Evolutionary conservation across 768 basidiomycete species (phyloP).

Genomic region (Mycena polygramma): DNA sequence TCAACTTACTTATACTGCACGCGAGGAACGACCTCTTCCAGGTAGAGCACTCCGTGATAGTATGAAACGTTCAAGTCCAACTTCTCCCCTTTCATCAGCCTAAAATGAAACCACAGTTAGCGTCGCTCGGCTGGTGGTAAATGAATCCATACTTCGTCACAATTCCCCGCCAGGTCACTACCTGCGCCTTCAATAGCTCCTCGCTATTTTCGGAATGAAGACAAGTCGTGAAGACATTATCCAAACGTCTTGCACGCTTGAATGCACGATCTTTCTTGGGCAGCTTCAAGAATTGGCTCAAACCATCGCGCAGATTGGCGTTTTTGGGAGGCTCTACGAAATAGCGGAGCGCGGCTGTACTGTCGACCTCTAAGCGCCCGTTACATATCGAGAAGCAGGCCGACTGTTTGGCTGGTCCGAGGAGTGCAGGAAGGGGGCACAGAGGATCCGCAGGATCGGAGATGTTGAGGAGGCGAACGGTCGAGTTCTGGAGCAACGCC

Average conservation of each 20-base stretch:
- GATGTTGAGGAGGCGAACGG: background rate
- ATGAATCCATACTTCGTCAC: constrained; percentile 4
- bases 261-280: constrained; percentile 16
- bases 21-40: constrained; percentile 18
- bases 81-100: constrained; percentile 14
- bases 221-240: constrained; percentile 24
- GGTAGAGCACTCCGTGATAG: constrained; percentile 23
- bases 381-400: constrained; percentile 30
- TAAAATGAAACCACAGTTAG: background rate
- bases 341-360: constrained; percentile 15
- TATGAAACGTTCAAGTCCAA: constrained; percentile 26
- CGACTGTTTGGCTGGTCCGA: constrained; percentile 23
- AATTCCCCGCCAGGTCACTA: constrained; percentile 31
- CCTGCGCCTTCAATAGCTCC: constrained; percentile 18
- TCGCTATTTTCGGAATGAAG: constrained; percentile 10
- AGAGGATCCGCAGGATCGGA: constrained; percentile 8
- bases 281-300: background rate
- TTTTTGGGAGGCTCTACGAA: constrained; percentile 5
- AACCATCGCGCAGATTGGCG: constrained; percentile 9
- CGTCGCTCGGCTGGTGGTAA: too few relatives aligned
- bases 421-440: constrained; percentile 17
- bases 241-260: constrained; percentile 18
- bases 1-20: constrained; percentile 1
- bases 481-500: background rate
- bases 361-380: constrained; percentile 19